Evolutionary conservation across 2,329 filamentous ascomycete genomes (phyloP).

Genomic region (Diaporthe sp.): DNA sequence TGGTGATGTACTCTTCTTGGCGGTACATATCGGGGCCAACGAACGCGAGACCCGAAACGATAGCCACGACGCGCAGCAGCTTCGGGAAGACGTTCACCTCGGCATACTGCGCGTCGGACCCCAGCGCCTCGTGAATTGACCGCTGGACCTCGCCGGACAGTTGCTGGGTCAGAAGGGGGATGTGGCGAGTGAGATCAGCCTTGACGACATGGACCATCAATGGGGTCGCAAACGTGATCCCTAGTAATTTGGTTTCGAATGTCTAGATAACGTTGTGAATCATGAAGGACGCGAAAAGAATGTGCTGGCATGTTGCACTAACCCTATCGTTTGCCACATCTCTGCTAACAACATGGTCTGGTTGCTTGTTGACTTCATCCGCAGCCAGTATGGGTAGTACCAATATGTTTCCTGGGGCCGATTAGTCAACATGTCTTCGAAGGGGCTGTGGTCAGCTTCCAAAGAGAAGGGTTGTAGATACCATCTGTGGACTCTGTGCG

Average conservation of each 20-base stretch:
- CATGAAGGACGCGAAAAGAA: background rate
- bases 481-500: constrained; percentile 19
- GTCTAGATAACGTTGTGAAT: background rate
- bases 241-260: constrained; percentile 18
- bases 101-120: constrained; percentile 55
- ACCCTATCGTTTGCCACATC: constrained; percentile 21
- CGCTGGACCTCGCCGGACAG: constrained; percentile 52
- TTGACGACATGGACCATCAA: constrained; percentile 29
- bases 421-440: background rate
- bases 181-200: constrained; percentile 17
- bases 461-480: background rate
- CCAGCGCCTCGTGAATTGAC: constrained; percentile 52
- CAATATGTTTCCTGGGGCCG: background rate
- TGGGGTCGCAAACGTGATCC: constrained; percentile 17
- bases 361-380: constrained; percentile 22
- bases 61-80: constrained; percentile 61
- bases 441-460: background rate
- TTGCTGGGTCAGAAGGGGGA: background rate
- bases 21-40: constrained; percentile 62
- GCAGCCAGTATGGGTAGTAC: constrained; percentile 13
- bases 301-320: background rate
- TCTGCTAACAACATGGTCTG: constrained; percentile 17
- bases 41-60: constrained; percentile 61
- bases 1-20: constrained; percentile 59
- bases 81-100: constrained; percentile 55